Evolutionary conservation across 371 early-diverging fungal genomes (phyloP), one percentile per base, ranked within the genome.

Genomic region (Smittium mucronatum): DNA sequence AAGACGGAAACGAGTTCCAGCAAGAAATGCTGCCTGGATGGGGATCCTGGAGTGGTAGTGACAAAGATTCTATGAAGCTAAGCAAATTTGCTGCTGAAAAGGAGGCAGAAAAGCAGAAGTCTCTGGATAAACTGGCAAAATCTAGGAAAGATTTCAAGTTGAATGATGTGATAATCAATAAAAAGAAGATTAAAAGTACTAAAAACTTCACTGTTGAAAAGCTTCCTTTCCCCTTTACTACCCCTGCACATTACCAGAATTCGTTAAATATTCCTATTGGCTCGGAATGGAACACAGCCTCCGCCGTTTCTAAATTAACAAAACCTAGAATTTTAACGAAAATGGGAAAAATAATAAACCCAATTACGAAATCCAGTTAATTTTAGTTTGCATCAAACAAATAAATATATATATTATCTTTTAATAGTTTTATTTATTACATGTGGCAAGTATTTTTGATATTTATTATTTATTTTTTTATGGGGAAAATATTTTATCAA

Each of bases 1-100:
- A 80, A 58, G 86, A 84, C 32, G 93, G 93, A 35, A 85, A 76
- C 26, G 85, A 92, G 76, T 87, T 85, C 26, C 85, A 86, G 69
- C 92, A 93, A 73, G 69, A 88, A 69, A 90, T 90, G 1, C 81
- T 97, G 63, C 97, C 97, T 29, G 97, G 97, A 68, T 97, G 97
- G 88, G 97, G 95, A 2, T 72, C 83, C 35, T 97, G 97, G 97
- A 87, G 81, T 59, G 97, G 97, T 28, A 64, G 72, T 0, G 80
- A 80, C 31, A 75, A 88, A 47, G 47, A 71, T 66, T 64, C 78
- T 34, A 76, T 84, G 78, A 86, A 83, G 73, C 1, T 78, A 79
- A 28, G 81, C 81, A 26, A 70, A 16, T 35, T 29, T 25, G 68
- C 70, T 26, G 57, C 26, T 8, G 30, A 17, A 57, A 33, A 30